Base-by-base conservation (phyloP, 805 yeast genomes). In the Lachancea fermentati region DNA sequence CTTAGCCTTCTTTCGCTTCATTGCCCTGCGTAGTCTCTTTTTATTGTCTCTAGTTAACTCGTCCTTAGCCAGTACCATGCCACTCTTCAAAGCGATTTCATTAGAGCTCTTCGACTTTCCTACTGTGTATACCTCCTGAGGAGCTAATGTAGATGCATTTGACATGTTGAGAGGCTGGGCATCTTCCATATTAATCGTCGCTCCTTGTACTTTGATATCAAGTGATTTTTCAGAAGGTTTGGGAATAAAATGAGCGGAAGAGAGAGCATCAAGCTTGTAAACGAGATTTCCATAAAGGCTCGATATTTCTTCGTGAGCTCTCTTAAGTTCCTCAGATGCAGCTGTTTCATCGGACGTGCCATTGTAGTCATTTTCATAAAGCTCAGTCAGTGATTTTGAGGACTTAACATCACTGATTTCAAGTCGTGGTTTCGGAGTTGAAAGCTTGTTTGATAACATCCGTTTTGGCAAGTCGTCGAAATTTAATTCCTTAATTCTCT, bases 231-330 rank as follows among this genome's bases (percentile, higher is more conserved):
- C 81, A 29, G 85, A 78, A 13, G 96, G 95, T 62, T 83, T 85
- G 37, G 98, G 98, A 45, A 88, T 75, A 67, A 83, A 93, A 60
- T 88, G 94, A 48, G 96, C 95, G n/a, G 97, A 88, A 37, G 94
- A 79, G 42, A 91, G 70, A 4, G 96, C 79, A 62, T 93, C 97
- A 36, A 91, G 74, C 51, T 82, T 83, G 54, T 82, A 79, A 36
- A 74, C 71, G 26, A 91, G 68, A 9, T 67, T 67, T 33, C 73
- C 72, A 56, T 77, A 88, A 43, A 91, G 56, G 26, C 72, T 78
- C 12, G 73, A 66, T 39, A 93, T 80, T 60, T 89, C 97, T 43
- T 78, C 75, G 60, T 93, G 97, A 4, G 84, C 81, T 36, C 72
- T 72, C 39, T 78, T 70, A 22, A 85, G 62, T 54, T 82, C 86